Evolutionary conservation across 2,329 filamentous ascomycete species (phyloP).

Genomic region (Verticillium longisporum): DNA sequence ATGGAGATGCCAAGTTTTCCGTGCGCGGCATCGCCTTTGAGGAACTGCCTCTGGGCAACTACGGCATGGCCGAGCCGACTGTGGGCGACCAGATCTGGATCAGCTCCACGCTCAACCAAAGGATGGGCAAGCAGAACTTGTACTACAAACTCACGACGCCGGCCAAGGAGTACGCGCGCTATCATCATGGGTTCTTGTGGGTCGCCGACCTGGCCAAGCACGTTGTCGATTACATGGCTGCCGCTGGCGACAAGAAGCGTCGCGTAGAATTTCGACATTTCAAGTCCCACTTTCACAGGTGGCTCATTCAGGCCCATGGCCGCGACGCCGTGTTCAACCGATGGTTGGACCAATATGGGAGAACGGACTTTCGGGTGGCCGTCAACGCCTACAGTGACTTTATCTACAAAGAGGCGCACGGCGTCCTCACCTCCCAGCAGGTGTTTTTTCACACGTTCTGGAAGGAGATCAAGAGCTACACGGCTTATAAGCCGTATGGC

Average conservation of each 20-base stretch:
- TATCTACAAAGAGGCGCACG: constrained; percentile 56
- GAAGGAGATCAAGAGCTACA: constrained; percentile 38
- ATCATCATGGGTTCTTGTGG: constrained; percentile 61
- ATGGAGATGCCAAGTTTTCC: constrained; percentile 35
- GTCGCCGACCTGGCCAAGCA: constrained; percentile 65
- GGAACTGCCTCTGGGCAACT: constrained; percentile 59
- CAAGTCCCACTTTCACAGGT: constrained; percentile 45
- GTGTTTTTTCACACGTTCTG: constrained; percentile 41
- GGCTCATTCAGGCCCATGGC: constrained; percentile 43
- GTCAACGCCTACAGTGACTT: constrained; percentile 56
- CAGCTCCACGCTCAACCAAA: constrained; percentile 40
- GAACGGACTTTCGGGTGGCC: constrained; percentile 55
- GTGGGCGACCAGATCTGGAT: constrained; percentile 57
- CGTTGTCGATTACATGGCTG: constrained; percentile 57
- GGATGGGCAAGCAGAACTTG: constrained; percentile 25
- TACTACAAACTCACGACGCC: constrained; percentile 60
- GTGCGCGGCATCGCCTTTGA: constrained; percentile 51
- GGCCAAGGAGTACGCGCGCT: constrained; percentile 53
- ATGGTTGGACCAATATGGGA: constrained; percentile 47
- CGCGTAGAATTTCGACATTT: constrained; percentile 51
- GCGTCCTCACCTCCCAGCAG: constrained; percentile 29
- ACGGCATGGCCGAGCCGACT: constrained; percentile 40
- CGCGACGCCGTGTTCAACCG: constrained; percentile 30
- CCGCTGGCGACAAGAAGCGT: constrained; percentile 17
- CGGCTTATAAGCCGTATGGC: constrained; percentile 21